phyloP scores from a whole-genome alignment of 805 yeast species.

The Ogataea philodendri region DNA sequence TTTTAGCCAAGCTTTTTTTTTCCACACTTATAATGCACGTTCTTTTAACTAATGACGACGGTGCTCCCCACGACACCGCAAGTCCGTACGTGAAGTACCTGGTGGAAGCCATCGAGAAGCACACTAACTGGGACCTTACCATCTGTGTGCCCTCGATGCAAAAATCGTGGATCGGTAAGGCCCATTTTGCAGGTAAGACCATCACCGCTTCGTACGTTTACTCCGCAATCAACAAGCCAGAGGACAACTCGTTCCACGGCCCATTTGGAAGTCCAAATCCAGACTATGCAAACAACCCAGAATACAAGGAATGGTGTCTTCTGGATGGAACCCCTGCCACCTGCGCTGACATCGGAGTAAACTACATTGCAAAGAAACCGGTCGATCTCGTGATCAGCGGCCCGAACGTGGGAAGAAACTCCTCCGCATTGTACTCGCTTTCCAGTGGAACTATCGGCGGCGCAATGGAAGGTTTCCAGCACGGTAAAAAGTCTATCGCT shows the following conservation, averaged over 20 bases:
- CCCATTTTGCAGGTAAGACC: conserved; percentile 81
- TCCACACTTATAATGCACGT: conserved; percentile 18
- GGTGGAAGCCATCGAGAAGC: conserved; percentile 59
- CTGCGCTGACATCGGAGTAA: conserved; percentile 85
- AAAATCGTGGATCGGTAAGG: conserved; percentile 96
- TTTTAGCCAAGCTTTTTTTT: neutral
- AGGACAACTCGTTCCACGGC: conserved; percentile 59
- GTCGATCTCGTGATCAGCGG: conserved; percentile 90
- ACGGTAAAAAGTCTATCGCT: conserved; percentile 70
- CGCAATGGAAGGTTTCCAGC: conserved; percentile 87
- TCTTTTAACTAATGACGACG: conserved; percentile 86
- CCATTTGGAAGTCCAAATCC: conserved; percentile 58
- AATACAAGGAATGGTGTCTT: conserved; percentile 75
- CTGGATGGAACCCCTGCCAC: conserved; percentile 96
- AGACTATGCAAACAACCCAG: conserved; percentile 36
- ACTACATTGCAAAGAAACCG: conserved; percentile 59
- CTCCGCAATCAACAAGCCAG: conserved; percentile 43
- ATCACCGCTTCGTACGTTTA: conserved; percentile 64
- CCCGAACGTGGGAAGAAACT: conserved; percentile 93
- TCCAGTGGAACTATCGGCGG: conserved; percentile 97
- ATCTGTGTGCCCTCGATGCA: conserved; percentile 83
- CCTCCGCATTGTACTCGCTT: conserved; percentile 82
- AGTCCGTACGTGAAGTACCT: conserved; percentile 86
- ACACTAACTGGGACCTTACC: conserved; percentile 82
- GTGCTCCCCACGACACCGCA: conserved; percentile 75